Conservation (phyloP, 257 asterid species). For the Galeopsis tetrahit region DNA sequence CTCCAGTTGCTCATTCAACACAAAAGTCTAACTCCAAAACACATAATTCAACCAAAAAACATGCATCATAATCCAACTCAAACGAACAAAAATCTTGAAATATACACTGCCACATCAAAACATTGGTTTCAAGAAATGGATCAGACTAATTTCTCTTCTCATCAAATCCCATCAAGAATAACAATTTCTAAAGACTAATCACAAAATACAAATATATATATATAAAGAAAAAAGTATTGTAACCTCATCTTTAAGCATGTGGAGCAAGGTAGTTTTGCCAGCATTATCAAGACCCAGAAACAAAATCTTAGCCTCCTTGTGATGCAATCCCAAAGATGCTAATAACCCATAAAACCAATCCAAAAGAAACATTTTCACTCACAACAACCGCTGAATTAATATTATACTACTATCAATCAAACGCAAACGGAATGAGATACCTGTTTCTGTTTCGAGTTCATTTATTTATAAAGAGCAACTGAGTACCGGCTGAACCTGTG, state of each 20-base stretch:
- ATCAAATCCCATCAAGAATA: neutral
- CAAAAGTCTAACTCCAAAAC: neutral
- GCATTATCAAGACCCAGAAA: slow-evolving; percentile 61
- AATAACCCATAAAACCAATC: slow-evolving; percentile 58
- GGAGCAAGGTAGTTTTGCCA: slow-evolving; percentile 61
- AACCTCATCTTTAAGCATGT: slow-evolving; percentile 59
- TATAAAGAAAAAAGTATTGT: neutral
- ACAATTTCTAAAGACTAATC: neutral
- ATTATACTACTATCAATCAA: too few species aligned
- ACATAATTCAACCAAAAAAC: slow-evolving; percentile 13
- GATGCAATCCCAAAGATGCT: slow-evolving; percentile 44
- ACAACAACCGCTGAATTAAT: neutral
- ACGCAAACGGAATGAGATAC: neutral
- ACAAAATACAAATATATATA: neutral
- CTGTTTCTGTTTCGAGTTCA: neutral
- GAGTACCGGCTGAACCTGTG: slow-evolving; percentile 27
- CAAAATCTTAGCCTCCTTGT: slow-evolving; percentile 58
- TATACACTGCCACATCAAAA: neutral
- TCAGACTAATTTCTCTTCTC: neutral
- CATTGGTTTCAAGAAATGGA: neutral
- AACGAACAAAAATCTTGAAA: slow-evolving; percentile 17
- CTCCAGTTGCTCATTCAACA: neutral
- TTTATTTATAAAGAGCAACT: slow-evolving; percentile 11
- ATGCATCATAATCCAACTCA: neutral
- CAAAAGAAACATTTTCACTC: slow-evolving; percentile 43